These are phyloP conservation scores for Lycium ferocissimum DNA, from an alignment of 257 asterid genomes.

Conservation along the genomic window DNA sequence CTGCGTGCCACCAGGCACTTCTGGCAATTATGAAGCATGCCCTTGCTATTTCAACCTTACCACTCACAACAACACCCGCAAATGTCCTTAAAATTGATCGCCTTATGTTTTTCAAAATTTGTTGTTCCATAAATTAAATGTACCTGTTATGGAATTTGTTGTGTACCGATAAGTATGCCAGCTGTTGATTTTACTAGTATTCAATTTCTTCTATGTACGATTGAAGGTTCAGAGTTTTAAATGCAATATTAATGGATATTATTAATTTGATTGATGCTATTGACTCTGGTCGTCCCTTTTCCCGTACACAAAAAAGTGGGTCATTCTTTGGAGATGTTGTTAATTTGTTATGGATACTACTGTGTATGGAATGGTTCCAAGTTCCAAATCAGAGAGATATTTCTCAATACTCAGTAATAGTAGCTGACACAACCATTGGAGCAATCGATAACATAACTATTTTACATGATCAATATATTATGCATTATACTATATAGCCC, in stretches of 20 bases:
- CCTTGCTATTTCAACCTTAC: slow-evolving; percentile 43
- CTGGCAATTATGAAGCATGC: slow-evolving; percentile 43
- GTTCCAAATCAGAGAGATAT: not conserved
- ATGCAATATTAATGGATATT: not conserved
- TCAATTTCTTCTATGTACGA: not conserved
- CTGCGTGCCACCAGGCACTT: slow-evolving; percentile 50
- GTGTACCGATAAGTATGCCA: not conserved
- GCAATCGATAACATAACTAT: too few species aligned
- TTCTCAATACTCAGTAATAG: not conserved
- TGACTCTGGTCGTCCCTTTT: slow-evolving; percentile 1
- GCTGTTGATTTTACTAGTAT: not conserved
- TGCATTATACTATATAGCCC: too few species aligned
- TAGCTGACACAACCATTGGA: too few species aligned
- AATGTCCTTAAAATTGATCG: slow-evolving; percentile 33
- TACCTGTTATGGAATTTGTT: not conserved
- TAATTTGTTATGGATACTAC: not conserved
- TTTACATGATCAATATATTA: too few species aligned
- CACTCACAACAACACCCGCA: slow-evolving; percentile 39
- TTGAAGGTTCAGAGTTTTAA: not conserved
- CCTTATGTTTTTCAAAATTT: not conserved
- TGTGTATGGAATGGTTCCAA: not conserved
- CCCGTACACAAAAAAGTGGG: not conserved
- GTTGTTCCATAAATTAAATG: not conserved
- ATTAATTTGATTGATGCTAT: not conserved
- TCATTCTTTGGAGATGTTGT: not conserved